Evolutionary conservation across 768 basidiomycete genomes (phyloP).

Genomic region (Suillus fuscotomentosus): DNA sequence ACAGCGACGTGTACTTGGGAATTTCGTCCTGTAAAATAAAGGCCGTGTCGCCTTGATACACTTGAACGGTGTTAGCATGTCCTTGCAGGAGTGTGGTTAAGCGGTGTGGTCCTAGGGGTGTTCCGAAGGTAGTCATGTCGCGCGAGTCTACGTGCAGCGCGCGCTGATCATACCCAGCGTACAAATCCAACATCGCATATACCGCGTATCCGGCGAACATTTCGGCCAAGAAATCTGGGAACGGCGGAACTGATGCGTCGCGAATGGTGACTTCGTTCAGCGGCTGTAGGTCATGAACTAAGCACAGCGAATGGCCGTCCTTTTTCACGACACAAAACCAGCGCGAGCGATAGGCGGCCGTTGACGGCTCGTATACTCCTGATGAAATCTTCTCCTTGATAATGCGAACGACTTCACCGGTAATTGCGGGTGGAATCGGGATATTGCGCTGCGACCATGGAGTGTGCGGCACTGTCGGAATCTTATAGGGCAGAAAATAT

Average conservation of each 20-base stretch:
- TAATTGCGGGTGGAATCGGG: fast-evolving
- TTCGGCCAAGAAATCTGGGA: conserved; percentile 27
- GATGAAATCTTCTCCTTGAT: too few relatives aligned
- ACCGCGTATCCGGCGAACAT: conserved; percentile 31
- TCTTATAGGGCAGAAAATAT: too few relatives aligned
- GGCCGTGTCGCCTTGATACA: conserved; percentile 39
- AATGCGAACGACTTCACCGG: too few relatives aligned
- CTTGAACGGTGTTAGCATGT: conserved; percentile 38
- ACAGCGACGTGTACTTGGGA: conserved; percentile 33
- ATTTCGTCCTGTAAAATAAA: conserved; percentile 41
- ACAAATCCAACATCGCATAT: conserved; percentile 34
- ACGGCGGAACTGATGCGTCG: conserved; percentile 19
- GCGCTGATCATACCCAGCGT: conserved; percentile 36
- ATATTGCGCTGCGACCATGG: too few relatives aligned
- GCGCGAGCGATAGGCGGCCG: background rate
- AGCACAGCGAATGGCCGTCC: conserved; percentile 31
- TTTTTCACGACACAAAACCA: conserved; percentile 27
- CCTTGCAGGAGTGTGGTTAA: conserved; percentile 40
- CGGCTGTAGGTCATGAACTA: conserved; percentile 38
- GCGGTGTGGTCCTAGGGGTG: conserved; percentile 31
- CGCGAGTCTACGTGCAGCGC: conserved; percentile 25
- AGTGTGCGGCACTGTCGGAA: too few relatives aligned
- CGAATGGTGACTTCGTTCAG: conserved; percentile 36
- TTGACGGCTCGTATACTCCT: too few relatives aligned
- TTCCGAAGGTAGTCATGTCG: conserved; percentile 42